A percentile compares a stretch with the other conserved stretches of the same genome.
These are phyloP conservation scores for Lactuca sativa DNA, from an alignment of 129 eudicot genomes.

Conservation along the genomic window DNA sequence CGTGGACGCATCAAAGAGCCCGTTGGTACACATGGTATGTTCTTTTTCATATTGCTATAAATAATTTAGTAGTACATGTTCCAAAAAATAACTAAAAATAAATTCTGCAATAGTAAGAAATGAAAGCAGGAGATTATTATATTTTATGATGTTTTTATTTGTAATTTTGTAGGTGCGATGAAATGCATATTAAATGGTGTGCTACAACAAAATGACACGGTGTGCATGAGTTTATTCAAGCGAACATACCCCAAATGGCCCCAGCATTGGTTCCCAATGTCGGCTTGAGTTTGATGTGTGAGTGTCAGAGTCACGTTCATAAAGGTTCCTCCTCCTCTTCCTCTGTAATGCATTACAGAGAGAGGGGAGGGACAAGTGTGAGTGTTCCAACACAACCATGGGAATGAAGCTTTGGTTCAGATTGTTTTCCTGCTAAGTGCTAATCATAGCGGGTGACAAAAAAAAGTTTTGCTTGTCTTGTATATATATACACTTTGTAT, in stretches of 20 bases:
- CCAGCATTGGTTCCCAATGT: constrained; percentile 73
- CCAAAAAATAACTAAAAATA: too few relatives aligned
- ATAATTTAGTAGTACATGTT: too few relatives aligned
- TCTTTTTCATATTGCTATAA: neutral
- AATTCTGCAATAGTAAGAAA: too few relatives aligned
- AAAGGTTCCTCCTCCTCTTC: constrained; percentile 9
- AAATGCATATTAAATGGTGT: constrained; percentile 91
- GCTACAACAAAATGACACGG: constrained; percentile 86
- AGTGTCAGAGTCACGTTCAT: neutral
- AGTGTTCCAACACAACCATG: constrained; percentile 19
- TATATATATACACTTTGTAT: constrained; percentile 3
- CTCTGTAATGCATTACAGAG: neutral
- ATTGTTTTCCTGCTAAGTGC: constrained; percentile 33
- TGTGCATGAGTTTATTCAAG: constrained; percentile 93
- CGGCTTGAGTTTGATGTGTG: constrained; percentile 24
- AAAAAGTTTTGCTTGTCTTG: constrained; percentile 27
- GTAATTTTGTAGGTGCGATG: constrained; percentile 69
- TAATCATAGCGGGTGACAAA: neutral
- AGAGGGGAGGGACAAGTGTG: constrained; percentile 15
- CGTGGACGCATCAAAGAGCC: constrained; percentile 98
- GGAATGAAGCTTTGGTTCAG: constrained; percentile 99
- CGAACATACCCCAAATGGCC: constrained; percentile 98
- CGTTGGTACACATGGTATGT: constrained; percentile 94
- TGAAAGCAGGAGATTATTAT: too few relatives aligned
- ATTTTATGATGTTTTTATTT: neutral